A percentile compares a stretch with the other conserved stretches of the same genome.
phyloP scores from a whole-genome alignment of 108 stramenopile genomes.

The Poteriospumella lacustris region DNA sequence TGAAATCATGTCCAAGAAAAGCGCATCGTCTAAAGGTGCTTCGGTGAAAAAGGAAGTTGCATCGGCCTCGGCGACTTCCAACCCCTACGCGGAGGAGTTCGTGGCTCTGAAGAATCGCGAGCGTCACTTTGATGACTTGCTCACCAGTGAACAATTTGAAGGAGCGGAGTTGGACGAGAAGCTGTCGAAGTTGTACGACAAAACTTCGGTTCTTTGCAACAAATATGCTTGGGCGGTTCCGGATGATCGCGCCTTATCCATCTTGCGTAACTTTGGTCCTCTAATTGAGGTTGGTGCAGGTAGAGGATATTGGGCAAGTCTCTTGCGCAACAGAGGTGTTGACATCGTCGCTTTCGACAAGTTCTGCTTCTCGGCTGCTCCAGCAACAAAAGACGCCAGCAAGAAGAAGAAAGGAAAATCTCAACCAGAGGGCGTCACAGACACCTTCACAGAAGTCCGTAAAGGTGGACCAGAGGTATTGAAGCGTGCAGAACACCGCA shows the following conservation, averaged over 20 bases:
- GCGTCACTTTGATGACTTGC: neutral
- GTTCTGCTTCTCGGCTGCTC: slow-evolving; percentile 24
- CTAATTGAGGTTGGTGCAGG: slow-evolving; percentile 56
- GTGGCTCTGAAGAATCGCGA: neutral
- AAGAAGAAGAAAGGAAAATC: too few species aligned
- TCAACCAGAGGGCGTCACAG: neutral
- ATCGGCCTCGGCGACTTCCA: too few species aligned
- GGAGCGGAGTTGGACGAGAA: slow-evolving; percentile 24
- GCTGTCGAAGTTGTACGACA: slow-evolving; percentile 38
- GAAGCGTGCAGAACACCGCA: neutral
- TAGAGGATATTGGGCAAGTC: slow-evolving; percentile 54
- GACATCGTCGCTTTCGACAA: slow-evolving; percentile 51
- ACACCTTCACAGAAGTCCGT: slow-evolving; percentile 7
- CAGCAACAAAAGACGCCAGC: neutral
- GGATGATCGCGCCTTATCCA: slow-evolving; percentile 44
- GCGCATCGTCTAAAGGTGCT: too few species aligned
- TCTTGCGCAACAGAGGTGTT: slow-evolving; percentile 48
- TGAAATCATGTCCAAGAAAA: too few species aligned
- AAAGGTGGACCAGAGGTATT: slow-evolving; percentile 42
- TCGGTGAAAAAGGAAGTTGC: too few species aligned
- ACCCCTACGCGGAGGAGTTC: neutral
- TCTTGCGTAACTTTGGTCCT: slow-evolving; percentile 39
- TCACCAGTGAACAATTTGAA: neutral
- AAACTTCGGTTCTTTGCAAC: slow-evolving; percentile 22
- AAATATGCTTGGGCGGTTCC: slow-evolving; percentile 58